Evolutionary conservation across 257 asterid species (phyloP).

Genomic region (Misopates orontium): DNA sequence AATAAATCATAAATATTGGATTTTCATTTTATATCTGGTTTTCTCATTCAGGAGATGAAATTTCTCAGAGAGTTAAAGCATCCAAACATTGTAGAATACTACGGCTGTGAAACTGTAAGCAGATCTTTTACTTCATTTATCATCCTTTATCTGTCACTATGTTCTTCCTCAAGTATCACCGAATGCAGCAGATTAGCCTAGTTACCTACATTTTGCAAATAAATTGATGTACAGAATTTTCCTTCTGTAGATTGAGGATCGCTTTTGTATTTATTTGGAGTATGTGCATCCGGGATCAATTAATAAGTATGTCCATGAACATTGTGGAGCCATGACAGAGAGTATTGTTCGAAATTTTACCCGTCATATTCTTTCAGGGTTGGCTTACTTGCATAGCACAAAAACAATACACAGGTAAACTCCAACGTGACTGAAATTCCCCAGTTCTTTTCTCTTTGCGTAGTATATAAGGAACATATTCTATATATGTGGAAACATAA

Average conservation of each 20-base stretch:
- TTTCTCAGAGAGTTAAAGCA: slow-evolving; percentile 73
- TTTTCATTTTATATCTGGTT: slow-evolving; percentile 24
- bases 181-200: slow-evolving; percentile 2
- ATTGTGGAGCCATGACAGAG: slow-evolving; percentile 83
- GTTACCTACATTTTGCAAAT: slow-evolving; percentile 5
- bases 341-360: slow-evolving; percentile 81
- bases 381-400: slow-evolving; percentile 82
- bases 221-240: slow-evolving; percentile 19
- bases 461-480: slow-evolving; percentile 7
- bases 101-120: slow-evolving; percentile 80
- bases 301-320: slow-evolving; percentile 62
- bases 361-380: slow-evolving; percentile 80
- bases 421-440: not conserved
- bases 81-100: slow-evolving; percentile 81
- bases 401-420: slow-evolving; percentile 80
- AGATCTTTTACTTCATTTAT: slow-evolving; percentile 12
- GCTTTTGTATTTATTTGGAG: slow-evolving; percentile 90
- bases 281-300: slow-evolving; percentile 92
- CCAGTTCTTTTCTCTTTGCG: slow-evolving; percentile 7
- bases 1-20: not conserved
- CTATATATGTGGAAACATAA: not conserved
- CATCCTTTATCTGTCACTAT: not conserved
- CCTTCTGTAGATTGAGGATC: slow-evolving; percentile 67
- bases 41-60: slow-evolving; percentile 65
- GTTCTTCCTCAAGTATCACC: not conserved